phyloP scores from a whole-genome alignment of 495 filamentous ascomycete genomes.

The Friedmanniomyces simplex region DNA sequence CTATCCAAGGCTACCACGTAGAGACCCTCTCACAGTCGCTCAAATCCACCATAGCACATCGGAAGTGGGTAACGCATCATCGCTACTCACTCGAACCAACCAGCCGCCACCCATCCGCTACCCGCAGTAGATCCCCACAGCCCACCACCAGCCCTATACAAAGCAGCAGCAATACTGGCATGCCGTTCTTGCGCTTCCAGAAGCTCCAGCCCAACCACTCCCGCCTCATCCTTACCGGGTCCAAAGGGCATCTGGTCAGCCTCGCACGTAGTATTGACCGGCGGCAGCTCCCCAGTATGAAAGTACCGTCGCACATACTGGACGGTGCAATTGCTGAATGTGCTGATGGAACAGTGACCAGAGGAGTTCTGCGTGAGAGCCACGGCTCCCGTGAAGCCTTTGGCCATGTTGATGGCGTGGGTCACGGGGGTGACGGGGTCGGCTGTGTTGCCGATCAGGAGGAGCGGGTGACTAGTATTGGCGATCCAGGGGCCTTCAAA shows the following conservation, averaged over 20 bases:
- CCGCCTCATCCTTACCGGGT: background rate
- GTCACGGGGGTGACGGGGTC: conserved; percentile 48
- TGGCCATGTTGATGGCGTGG: conserved; percentile 41
- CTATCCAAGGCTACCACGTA: no score
- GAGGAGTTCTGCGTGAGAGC: conserved; percentile 47
- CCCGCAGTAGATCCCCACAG: background rate
- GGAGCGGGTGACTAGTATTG: conserved; percentile 44
- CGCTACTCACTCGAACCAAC: background rate
- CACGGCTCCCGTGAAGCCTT: conserved; percentile 40
- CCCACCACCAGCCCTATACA: conserved; percentile 1
- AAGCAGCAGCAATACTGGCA: background rate
- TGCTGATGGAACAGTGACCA: conserved; percentile 31
- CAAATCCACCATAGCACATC: no score
- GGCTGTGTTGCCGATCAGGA: conserved; percentile 45
- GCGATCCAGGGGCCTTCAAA: conserved; percentile 39
- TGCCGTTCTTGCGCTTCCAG: background rate
- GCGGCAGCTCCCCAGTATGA: conserved; percentile 26
- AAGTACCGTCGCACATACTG: conserved; percentile 25
- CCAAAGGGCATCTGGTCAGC: conserved; percentile 17
- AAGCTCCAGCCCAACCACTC: background rate
- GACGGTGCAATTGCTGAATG: conserved; percentile 26
- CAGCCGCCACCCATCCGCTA: background rate
- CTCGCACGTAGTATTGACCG: conserved; percentile 21
- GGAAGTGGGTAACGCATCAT: no score
- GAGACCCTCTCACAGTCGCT: no score